A percentile compares a stretch with the other conserved stretches of the same genome.
phyloP scores from a whole-genome alignment of 495 filamentous ascomycete genomes.

The Achaetomiella virescens region DNA sequence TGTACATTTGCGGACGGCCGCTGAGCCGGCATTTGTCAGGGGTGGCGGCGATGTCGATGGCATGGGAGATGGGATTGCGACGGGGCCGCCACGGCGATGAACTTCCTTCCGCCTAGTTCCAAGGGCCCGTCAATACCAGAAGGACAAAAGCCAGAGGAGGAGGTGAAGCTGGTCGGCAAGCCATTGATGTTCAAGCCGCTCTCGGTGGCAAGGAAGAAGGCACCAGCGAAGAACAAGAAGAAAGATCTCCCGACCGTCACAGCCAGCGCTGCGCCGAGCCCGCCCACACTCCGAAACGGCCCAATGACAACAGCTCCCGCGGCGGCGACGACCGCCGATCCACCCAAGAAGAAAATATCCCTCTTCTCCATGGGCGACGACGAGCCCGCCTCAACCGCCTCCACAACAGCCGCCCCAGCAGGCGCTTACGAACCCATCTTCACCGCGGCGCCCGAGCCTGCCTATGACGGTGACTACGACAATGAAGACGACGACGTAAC shows the following conservation, averaged over 20 bases:
- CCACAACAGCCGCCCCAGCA: conserved; percentile 8
- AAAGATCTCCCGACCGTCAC: conserved; percentile 2
- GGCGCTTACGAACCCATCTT: conserved; percentile 42
- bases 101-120: conserved; percentile 21
- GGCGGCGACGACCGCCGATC: conserved; percentile 6
- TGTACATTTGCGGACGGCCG: conserved; percentile 72
- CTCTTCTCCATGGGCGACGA: conserved; percentile 42
- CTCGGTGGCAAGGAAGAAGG: conserved; percentile 66
- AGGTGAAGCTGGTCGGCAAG: conserved; percentile 66
- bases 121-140: conserved; percentile 37
- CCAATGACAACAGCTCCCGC: background rate
- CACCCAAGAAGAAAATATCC: conserved; percentile 36
- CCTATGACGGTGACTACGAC: background rate
- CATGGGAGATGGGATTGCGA: conserved; percentile 16
- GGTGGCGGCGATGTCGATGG: conserved; percentile 32
- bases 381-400: conserved; percentile 7
- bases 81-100: conserved; percentile 14
- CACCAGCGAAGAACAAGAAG: conserved; percentile 15
- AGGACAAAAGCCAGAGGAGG: conserved; percentile 44
- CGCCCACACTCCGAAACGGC: background rate
- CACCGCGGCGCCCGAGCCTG: background rate
- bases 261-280: background rate
- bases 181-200: conserved; percentile 83
- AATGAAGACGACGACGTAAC: conserved; percentile 11
- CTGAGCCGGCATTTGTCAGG: conserved; percentile 70